Evolutionary conservation across 495 filamentous ascomycete species (phyloP).

Genomic region (Penicillium waksmanii): DNA sequence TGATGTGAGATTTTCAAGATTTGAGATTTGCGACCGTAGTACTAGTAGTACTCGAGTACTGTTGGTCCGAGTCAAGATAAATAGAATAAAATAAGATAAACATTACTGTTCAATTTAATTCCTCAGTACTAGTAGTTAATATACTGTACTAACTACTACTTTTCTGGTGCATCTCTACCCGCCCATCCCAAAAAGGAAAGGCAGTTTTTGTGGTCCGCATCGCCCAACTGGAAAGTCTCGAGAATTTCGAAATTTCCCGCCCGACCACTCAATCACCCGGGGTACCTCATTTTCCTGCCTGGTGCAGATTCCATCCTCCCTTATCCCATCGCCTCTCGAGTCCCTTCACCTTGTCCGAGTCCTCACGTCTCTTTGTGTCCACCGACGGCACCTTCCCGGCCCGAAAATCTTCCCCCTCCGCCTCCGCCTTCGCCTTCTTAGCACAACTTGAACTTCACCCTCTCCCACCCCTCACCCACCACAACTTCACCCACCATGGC

Average conservation of each 20-base stretch:
- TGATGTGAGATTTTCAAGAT: too few relatives aligned
- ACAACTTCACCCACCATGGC: constrained; percentile 39
- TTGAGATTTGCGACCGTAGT: too few relatives aligned
- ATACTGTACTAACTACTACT: too few relatives aligned
- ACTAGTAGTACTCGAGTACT: too few relatives aligned
- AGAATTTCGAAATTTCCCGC: constrained; percentile 30
- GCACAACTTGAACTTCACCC: constrained; percentile 18
- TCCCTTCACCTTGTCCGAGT: constrained; percentile 11
- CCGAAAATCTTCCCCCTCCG: constrained; percentile 35
- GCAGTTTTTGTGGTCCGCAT: constrained; percentile 34
- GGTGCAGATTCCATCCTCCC: not conserved
- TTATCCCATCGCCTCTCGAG: constrained; percentile 8
- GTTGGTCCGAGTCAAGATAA: too few relatives aligned
- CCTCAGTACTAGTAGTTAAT: too few relatives aligned
- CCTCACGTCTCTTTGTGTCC: constrained; percentile 12
- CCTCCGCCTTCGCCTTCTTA: constrained; percentile 7
- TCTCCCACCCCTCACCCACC: constrained; percentile 20
- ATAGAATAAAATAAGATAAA: too few relatives aligned
- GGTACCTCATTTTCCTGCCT: not conserved
- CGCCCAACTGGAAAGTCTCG: constrained; percentile 34
- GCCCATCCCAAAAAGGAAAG: constrained; percentile 42
- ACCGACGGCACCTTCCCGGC: constrained; percentile 35
- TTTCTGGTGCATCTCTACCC: too few relatives aligned
- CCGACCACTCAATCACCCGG: constrained; percentile 13
- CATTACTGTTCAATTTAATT: too few relatives aligned